Percentiles rank a stretch among this genome's conserved stretches.
These are phyloP conservation scores for Leptosphaerulina australis DNA, from an alignment of 2,329 filamentous ascomycete genomes.

Conservation along the genomic window DNA sequence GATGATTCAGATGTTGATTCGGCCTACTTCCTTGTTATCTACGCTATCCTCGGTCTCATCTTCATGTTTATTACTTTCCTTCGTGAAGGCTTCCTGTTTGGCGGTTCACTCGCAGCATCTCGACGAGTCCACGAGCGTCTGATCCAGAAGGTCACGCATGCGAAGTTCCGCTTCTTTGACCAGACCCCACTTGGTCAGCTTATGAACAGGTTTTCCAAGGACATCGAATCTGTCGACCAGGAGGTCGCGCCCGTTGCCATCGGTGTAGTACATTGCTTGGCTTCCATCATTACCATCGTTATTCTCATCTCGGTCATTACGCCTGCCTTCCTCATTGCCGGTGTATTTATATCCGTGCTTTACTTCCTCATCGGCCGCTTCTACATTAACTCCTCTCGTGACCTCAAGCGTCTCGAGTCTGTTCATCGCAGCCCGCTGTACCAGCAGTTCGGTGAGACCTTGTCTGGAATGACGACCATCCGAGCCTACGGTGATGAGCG, in stretches of 20 bases:
- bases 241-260: conserved; percentile 94
- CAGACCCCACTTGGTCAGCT: conserved; percentile 93
- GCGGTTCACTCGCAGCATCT: conserved; percentile 87
- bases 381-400: conserved; percentile 90
- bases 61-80: conserved; percentile 83
- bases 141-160: conserved; percentile 79
- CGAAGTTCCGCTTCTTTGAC: conserved; percentile 97
- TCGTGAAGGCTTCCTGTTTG: conserved; percentile 88
- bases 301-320: conserved; percentile 87
- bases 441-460: conserved; percentile 96
- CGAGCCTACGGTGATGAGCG: conserved; percentile 94
- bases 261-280: conserved; percentile 69
- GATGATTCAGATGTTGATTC: conserved; percentile 69
- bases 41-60: conserved; percentile 76
- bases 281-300: conserved; percentile 80
- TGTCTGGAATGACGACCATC: conserved; percentile 94
- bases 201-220: conserved; percentile 99
- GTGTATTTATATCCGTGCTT: conserved; percentile 78
- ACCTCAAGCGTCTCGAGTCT: conserved; percentile 93
- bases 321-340: conserved; percentile 87
- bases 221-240: conserved; percentile 92
- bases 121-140: conserved; percentile 80
- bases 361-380: conserved; percentile 85
- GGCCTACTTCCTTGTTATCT: conserved; percentile 80
- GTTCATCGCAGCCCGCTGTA: conserved; percentile 93